Evolutionary conservation across 1,284 basidiomycete species (phyloP), one percentile per base, ranked within the genome.

Genomic region (Ceratobasidium sp.): DNA sequence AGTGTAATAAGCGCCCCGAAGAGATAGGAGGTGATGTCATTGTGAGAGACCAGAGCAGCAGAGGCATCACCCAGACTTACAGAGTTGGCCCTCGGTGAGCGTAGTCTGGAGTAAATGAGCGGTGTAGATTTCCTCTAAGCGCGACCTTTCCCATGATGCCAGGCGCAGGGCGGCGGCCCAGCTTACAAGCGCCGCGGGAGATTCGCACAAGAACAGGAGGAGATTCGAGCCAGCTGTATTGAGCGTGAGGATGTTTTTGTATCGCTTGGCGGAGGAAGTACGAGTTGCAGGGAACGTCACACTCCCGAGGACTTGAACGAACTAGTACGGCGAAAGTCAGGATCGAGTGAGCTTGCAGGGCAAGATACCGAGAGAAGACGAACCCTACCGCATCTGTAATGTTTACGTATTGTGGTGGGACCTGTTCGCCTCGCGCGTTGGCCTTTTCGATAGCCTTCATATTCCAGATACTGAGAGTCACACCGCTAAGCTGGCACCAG

Each of bases 71-170:
- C 23, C 16, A 30, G 79, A 77, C 83, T 77, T 78, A 84, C 87
- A 81, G 35, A 79, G 77, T 30, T 80, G 80, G 49, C 74, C 83
- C 43, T 84, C 84, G 69, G 82, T 84, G 23, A 91, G 79, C 43
- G 88, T 89, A 81, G 93, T 91, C 61, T 94, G 87, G 76, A 96
- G 88, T 55, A 98, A 84, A 82, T 98, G 94, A 1, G 96, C 96
- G 0, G 97, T 98, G 81, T 99, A 99, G 73, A 99, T 95, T 82
- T 98, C 97, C 81, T 98, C 96, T 26, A 98, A 85, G 30, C 96
- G 89, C 0, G 94, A 93, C 78, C 97, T 95, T 82, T 99, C 97
- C 95, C 96, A 99, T 63, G 93, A 88, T 7, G 93, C 90, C 7
- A 99, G 87, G 16, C 98, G 91, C 47, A 99, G 86, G 5, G 95